These are phyloP conservation scores for Jamesozyma jinghongensis DNA, from an alignment of 805 yeast species.

Conservation along the genomic window DNA sequence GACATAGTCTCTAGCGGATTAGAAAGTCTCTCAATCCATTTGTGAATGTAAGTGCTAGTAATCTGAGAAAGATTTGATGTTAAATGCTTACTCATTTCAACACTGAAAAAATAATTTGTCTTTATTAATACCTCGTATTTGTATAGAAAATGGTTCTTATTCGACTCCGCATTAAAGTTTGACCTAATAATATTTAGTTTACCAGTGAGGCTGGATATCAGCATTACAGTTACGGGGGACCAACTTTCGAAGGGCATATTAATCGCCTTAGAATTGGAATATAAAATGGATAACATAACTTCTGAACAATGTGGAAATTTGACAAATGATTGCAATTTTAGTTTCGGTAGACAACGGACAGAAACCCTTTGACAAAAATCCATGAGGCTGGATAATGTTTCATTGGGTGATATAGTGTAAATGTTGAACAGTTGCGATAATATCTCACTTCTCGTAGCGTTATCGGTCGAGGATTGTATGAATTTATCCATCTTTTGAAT, in stretches of 20 bases:
- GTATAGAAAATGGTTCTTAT: conserved; percentile 18
- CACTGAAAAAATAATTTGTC: conserved; percentile 27
- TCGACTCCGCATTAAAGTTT: conserved; percentile 1
- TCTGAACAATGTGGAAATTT: conserved; percentile 17
- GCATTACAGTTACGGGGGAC: conserved; percentile 18
- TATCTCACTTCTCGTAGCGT: conserved; percentile 8
- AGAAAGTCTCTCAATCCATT: conserved; percentile 21
- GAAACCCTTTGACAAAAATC: conserved; percentile 11
- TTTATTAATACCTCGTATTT: conserved; percentile 28
- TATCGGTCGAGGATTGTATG: conserved; percentile 9
- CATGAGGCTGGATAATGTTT: conserved; percentile 7
- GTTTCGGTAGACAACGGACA: conserved; percentile 8
- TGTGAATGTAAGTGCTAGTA: conserved; percentile 22
- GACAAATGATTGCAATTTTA: conserved; percentile 7
- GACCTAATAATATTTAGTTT: neutral
- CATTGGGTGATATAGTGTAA: conserved; percentile 7
- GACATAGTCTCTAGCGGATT: conserved; percentile 7
- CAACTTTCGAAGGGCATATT: conserved; percentile 9
- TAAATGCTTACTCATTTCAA: conserved; percentile 29
- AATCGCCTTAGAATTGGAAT: conserved; percentile 5
- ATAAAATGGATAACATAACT: conserved; percentile 21
- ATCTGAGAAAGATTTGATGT: conserved; percentile 27
- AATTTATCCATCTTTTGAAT: conserved; percentile 17
- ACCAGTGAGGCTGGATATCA: conserved; percentile 9
- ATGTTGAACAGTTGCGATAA: conserved; percentile 18